Base-by-base conservation (phyloP, 495 filamentous ascomycete species). In the Penicillium robsamsonii region DNA sequence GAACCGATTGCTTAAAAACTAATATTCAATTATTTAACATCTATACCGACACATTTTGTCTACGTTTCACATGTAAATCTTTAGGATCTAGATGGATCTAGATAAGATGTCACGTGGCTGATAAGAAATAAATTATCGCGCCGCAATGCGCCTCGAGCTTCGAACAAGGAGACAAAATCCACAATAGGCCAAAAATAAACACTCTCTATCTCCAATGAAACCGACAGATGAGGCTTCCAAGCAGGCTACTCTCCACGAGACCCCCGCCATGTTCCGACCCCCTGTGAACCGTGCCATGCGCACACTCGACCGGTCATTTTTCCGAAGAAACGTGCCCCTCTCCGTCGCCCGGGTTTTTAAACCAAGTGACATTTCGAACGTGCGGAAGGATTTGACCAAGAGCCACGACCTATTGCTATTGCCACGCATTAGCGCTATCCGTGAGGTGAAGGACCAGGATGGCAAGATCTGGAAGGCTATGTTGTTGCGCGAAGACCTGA, bases 251-350 rank as follows among this genome's bases (percentile, higher is more conserved):
- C 35, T 9, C 46, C 64, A 63, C 62, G 68, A 75, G 49, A 55
- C 67, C 57, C 58, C 70, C 56, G 68, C 66, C 35, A 87, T 87
- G 84, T 88, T 96, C 72, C 84, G 86, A 40, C 90, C 92, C 10
- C 95, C 93, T 24, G 74, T 92, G 37, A 87, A 92, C 65, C 90
- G 90, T 63, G 84, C 87, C 17, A 90, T 89, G 84, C 80, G 78
- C 61, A 74, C 74, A 5, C 84, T 98, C 25, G 93, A 98, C 74
- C 84, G 91, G 29, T 79, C 87, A 15, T 86, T 92, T 62, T 97
- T 97, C 74, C 73, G 79, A 30, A 92, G 87, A 65, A 87, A 76
- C 1, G 65, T 96, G 38, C 82, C 86, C 15, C 69, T 92, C 22
- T 79, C 90, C 15, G 92, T 92, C n/a, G 94, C 92, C 10, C 80